Evolutionary conservation across 1,139 yeast genomes (phyloP), one percentile per base, ranked within the genome.

Genomic region (Wickerhamomyces sp.): DNA sequence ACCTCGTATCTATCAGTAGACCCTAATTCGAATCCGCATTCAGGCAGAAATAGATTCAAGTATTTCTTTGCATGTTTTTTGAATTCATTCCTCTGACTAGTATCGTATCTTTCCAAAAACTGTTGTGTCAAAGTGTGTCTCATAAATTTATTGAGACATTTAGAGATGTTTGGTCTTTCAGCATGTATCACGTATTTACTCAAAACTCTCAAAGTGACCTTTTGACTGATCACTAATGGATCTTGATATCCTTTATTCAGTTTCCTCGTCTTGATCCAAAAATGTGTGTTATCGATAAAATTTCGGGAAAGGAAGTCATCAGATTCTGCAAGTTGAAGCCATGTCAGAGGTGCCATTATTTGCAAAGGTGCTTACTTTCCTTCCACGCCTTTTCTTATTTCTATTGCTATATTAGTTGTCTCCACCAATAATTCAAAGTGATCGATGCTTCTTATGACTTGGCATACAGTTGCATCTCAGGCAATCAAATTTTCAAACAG

Each of bases 321-420:
- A 55, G 77, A 72, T 54, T 71, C 74, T 43, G 84, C 80, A 61
- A 74, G 71, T 63, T 76, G 61, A 62, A 59, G 51, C 63, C 60
- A 49, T 60, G 55, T 59, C 68, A 70, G 50, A 62, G 41, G 33
- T 7, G 29, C 26, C 40, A 38, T 15, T 12, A 25, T 9, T 24
- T 19, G 7, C n/a, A 12, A 21, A 8, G 25, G 25, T 21, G n/a
- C n/a, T n/a, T n/a, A n/a, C n/a, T n/a, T n/a, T n/a, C n/a, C n/a
- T n/a, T n/a, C n/a, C n/a, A n/a, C n/a, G n/a, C n/a, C n/a, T n/a
- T n/a, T n/a, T n/a, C n/a, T n/a, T n/a, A n/a, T n/a, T n/a, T n/a
- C n/a, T n/a, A n/a, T n/a, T n/a, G n/a, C n/a, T n/a, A n/a, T n/a
- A n/a, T n/a, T n/a, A n/a, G n/a, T n/a, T n/a, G n/a, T n/a, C n/a